These are phyloP conservation scores for Coprinellus micaceus DNA, from an alignment of 768 basidiomycete genomes.

Conservation along the genomic window DNA sequence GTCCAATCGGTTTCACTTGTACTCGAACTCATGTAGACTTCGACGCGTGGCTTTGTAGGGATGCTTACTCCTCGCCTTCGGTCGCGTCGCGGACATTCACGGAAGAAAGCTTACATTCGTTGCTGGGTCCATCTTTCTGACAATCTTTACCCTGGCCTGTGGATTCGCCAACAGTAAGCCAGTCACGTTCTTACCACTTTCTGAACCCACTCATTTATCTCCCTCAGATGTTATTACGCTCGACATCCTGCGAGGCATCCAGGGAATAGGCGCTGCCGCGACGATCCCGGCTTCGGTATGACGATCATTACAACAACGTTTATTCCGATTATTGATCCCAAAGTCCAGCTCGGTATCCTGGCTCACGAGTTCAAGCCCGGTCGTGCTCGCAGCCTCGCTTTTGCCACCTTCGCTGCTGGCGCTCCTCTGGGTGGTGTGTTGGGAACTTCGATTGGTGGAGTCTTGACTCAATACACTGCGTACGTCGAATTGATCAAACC, in stretches of 20 bases:
- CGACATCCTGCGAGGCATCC: slow-evolving; percentile 69
- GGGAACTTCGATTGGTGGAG: slow-evolving; percentile 68
- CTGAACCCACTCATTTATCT: neutral
- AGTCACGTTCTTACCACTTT: neutral
- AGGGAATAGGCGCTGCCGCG: slow-evolving; percentile 79
- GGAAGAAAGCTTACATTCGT: slow-evolving; percentile 71
- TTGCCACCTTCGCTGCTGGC: slow-evolving; percentile 81
- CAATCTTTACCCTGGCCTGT: slow-evolving; percentile 58
- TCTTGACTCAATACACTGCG: slow-evolving; percentile 55
- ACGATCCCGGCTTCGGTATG: slow-evolving; percentile 67
- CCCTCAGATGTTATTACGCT: slow-evolving; percentile 55
- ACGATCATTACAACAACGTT: neutral
- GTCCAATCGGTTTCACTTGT: slow-evolving; percentile 1
- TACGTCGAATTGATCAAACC: slow-evolving; percentile 17
- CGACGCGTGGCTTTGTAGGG: slow-evolving; percentile 39
- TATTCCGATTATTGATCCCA: neutral
- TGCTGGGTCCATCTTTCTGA: slow-evolving; percentile 50
- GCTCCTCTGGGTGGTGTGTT: slow-evolving; percentile 77
- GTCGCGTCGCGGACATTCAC: slow-evolving; percentile 76
- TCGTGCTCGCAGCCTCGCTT: slow-evolving; percentile 66
- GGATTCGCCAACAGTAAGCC: slow-evolving; percentile 55
- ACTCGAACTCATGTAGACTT: neutral
- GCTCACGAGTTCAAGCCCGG: slow-evolving; percentile 73
- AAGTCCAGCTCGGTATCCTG: slow-evolving; percentile 67
- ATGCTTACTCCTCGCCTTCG: slow-evolving; percentile 72